Evolutionary conservation across 2,329 filamentous ascomycete species (phyloP).

Genomic region (Falciphora oryzae): DNA sequence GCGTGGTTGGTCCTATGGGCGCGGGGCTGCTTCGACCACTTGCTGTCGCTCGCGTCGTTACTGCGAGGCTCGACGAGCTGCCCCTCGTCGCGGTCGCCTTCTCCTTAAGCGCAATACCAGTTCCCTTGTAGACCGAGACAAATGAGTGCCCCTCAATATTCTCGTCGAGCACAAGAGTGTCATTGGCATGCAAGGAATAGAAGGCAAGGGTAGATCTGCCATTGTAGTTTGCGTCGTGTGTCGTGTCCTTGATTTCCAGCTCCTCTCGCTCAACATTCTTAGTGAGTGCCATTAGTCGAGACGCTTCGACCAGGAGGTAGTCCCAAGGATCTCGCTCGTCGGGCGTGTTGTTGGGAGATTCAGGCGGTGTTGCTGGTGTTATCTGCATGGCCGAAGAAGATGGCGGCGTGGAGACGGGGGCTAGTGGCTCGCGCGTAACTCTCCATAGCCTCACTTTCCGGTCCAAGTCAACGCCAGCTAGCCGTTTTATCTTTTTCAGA

Average conservation of each 20-base stretch:
- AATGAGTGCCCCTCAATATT: constrained; percentile 53
- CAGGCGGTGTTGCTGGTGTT: constrained; percentile 18
- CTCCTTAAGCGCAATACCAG: constrained; percentile 21
- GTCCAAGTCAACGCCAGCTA: constrained; percentile 58
- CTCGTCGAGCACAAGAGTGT: constrained; percentile 81
- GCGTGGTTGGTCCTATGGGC: constrained; percentile 55
- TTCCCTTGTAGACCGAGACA: constrained; percentile 43
- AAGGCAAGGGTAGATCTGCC: constrained; percentile 61
- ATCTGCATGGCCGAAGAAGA: constrained; percentile 24
- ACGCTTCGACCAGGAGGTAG: constrained; percentile 54
- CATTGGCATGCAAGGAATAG: constrained; percentile 63
- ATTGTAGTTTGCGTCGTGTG: constrained; percentile 70
- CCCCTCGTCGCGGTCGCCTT: constrained; percentile 31
- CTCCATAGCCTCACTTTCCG: constrained; percentile 76
- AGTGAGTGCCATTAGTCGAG: constrained; percentile 56
- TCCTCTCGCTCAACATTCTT: constrained; percentile 59
- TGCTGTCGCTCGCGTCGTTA: constrained; percentile 34
- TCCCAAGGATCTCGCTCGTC: constrained; percentile 28
- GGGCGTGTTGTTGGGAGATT: constrained; percentile 17
- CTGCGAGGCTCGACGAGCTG: constrained; percentile 26
- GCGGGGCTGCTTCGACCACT: constrained; percentile 67
- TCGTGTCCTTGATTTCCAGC: constrained; percentile 62
- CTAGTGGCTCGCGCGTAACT: constrained; percentile 43
- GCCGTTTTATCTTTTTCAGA: constrained; percentile 64
- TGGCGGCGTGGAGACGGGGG: constrained; percentile 26